Percentiles rank a stretch among this genome's conserved stretches.
These are phyloP conservation scores for Vishniacozyma victoriae DNA, from an alignment of 768 basidiomycete species.

Conservation along the genomic window DNA sequence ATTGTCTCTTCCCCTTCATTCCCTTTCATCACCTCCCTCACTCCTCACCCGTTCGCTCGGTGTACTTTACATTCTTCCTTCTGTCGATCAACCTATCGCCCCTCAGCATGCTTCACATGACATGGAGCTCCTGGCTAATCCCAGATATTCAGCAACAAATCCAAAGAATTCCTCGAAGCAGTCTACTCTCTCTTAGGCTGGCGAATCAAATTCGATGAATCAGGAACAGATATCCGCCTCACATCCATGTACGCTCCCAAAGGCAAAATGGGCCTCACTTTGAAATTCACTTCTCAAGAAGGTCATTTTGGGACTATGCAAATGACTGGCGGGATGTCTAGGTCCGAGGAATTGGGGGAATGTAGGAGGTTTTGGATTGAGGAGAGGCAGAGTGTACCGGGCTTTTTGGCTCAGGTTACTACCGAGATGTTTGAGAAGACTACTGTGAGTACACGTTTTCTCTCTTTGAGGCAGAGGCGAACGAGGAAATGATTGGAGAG, in stretches of 20 bases:
- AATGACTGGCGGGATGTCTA: slow-evolving; percentile 47
- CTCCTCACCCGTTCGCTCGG: no score
- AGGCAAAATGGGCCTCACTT: slow-evolving; percentile 75
- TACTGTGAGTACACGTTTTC: slow-evolving; percentile 48
- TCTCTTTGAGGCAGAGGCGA: neutral
- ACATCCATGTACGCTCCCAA: slow-evolving; percentile 84
- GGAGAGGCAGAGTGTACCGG: slow-evolving; percentile 76
- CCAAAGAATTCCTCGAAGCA: slow-evolving; percentile 83
- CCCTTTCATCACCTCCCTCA: no score
- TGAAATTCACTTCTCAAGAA: slow-evolving; percentile 47
- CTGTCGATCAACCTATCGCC: no score
- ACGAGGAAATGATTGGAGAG: neutral
- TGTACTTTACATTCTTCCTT: no score
- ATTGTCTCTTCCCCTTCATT: no score
- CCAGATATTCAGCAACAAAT: slow-evolving; percentile 76
- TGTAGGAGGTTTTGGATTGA: slow-evolving; percentile 81
- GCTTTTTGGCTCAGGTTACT: slow-evolving; percentile 82
- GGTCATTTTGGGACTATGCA: slow-evolving; percentile 45
- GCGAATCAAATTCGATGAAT: slow-evolving; percentile 84
- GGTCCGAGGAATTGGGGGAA: slow-evolving; percentile 58
- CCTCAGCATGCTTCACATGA: no score
- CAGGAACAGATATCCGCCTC: slow-evolving; percentile 73
- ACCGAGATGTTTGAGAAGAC: slow-evolving; percentile 78
- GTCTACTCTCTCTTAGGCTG: slow-evolving; percentile 84
- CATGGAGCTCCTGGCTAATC: no score